Percentiles rank a stretch among this genome's conserved stretches.
phyloP scores from a whole-genome alignment of 140 eudicot genomes.

The Erigeron philadelphicus region DNA sequence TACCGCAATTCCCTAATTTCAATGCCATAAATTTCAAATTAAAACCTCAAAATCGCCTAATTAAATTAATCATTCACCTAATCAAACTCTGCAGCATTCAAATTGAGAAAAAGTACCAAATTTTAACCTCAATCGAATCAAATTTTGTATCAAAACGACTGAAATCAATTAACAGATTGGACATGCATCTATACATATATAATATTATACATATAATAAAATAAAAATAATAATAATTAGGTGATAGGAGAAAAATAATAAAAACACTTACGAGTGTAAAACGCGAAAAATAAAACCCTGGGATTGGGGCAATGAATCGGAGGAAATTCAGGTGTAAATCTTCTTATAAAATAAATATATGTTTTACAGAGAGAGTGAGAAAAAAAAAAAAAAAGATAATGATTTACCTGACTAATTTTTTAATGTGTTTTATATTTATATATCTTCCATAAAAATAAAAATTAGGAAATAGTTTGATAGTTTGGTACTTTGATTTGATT shows the following conservation, averaged over 20 bases:
- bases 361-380: conserved; percentile 8
- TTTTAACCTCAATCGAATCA: conserved; percentile 16
- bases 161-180: not conserved
- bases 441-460: not conserved
- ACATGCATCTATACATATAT: conserved; percentile 19
- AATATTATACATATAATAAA: not conserved
- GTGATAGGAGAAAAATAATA: too few relatives aligned
- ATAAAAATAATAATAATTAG: not conserved
- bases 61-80: not conserved
- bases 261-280: conserved; percentile 21
- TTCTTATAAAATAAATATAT: conserved; percentile 15
- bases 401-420: too few relatives aligned
- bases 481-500: conserved; percentile 10
- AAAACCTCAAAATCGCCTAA: not conserved
- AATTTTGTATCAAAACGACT: conserved; percentile 11
- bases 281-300: conserved; percentile 29
- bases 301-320: conserved; percentile 36
- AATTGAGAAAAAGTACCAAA: conserved; percentile 23
- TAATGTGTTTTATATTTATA: too few relatives aligned
- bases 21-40: not conserved
- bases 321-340: conserved; percentile 39
- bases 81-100: conserved; percentile 16
- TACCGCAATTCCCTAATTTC: too few relatives aligned
- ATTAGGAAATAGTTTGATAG: conserved; percentile 16
- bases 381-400: too few relatives aligned